Evolutionary conservation across 768 basidiomycete genomes (phyloP), one percentile per base, ranked within the genome.

Genomic region (Phanerochaete carnosa): DNA sequence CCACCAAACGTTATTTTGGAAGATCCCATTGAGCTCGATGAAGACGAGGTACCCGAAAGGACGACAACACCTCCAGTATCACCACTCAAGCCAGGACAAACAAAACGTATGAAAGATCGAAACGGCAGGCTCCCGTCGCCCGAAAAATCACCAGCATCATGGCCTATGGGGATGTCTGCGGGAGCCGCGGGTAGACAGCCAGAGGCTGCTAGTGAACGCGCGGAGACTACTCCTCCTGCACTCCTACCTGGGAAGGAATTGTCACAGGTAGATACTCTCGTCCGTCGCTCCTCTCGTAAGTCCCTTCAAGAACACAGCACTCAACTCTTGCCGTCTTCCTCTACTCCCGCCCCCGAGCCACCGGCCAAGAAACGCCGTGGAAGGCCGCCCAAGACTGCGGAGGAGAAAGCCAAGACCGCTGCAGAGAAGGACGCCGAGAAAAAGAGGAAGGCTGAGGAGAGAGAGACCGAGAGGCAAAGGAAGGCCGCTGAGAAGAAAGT

Each of bases 21-120:
- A 15, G 78, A 74, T 33, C 69, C 73, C 19, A 75, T 76, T 39
- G 76, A 76, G 59, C 50, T 61, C 8, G 64, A 55, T 23, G 53
- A 43, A 19, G 39, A 30, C 23, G 30, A 45, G 12, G 39, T 32
- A 16, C 60, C 29, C 29, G 39, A 43, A 11, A 37, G 22, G 43
- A 28, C 29, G 30, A 43, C 33, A 32, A 23, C 33, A 59, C 65
- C 65, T 0, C 59, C 64, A 13, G 26, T 58, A 19, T 61, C 65
- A 23, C 70, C 67, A 0, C 70, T 72, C 57, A 72, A 70, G 22
- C 71, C 72, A 5, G 74, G 77, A 9, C 69, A 78, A 12, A 59
- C 73, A 15, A 75, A 73, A 49, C 74, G 77, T 52, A 81, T 80
- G 75, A 82, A 75, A 71, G 71, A 73, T 50, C 76, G 79, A 19